Evolutionary conservation across 2,329 filamentous ascomycete species (phyloP).

Genomic region (Xylariaceae sp.): DNA sequence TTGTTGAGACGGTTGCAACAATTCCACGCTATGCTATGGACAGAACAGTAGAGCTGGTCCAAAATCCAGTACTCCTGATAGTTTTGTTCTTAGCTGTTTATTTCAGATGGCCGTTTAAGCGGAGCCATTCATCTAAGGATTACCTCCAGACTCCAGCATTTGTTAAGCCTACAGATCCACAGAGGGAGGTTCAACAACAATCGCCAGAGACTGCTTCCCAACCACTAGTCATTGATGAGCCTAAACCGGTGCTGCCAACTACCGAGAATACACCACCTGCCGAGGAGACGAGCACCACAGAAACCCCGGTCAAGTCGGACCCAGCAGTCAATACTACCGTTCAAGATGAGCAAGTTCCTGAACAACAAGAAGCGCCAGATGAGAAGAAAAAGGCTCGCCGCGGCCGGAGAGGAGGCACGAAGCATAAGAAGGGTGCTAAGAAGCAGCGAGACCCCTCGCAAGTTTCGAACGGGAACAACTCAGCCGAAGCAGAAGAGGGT

Average conservation of each 20-base stretch:
- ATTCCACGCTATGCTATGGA: constrained; percentile 48
- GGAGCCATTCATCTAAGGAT: constrained; percentile 23
- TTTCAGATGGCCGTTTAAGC: constrained; percentile 43
- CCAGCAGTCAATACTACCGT: constrained; percentile 8
- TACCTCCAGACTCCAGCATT: constrained; percentile 21
- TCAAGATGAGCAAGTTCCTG: constrained; percentile 23
- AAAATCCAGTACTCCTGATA: constrained; percentile 27
- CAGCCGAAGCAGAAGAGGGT: constrained; percentile 34
- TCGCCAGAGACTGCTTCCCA: constrained; percentile 1
- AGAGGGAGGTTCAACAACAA: constrained; percentile 3
- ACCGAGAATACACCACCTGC: constrained; percentile 9
- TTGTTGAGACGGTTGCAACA: constrained; percentile 48
- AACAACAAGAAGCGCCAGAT: constrained; percentile 34
- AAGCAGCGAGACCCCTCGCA: constrained; percentile 50
- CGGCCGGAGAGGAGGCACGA: constrained; percentile 67
- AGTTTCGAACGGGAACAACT: constrained; percentile 45
- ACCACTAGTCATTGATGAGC: background rate
- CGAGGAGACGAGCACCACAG: constrained; percentile 14
- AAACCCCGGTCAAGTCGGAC: constrained; percentile 18
- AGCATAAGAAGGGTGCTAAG: constrained; percentile 59
- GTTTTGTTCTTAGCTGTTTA: constrained; percentile 38
- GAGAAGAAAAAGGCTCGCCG: constrained; percentile 66
- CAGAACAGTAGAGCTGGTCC: constrained; percentile 50
- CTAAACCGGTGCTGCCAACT: background rate
- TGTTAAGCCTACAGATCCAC: constrained; percentile 19